Base-by-base conservation (phyloP, 805 yeast species). In the Kregervanrija fluxuum region DNA sequence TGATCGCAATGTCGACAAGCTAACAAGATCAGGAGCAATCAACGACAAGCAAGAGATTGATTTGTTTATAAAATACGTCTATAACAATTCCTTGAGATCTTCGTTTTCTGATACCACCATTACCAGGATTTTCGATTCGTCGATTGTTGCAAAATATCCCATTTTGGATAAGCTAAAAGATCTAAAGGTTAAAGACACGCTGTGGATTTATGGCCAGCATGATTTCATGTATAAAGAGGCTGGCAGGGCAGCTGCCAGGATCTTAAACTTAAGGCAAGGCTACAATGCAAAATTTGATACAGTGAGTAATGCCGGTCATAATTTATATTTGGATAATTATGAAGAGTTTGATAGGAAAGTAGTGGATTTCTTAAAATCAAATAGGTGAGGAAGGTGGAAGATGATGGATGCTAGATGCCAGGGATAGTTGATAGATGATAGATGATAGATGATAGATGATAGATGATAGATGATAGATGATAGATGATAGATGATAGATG, bases 221-320 rank as follows among this genome's bases (percentile, higher is more conserved):
- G 95, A 85, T 56, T 85, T 85, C 71, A 85, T 84, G 93, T 79
- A 77, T 52, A 71, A 68, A 32, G 73, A 71, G 33, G 82, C 83
- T 30, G 89, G 88, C 4, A 54, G 60, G 15, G 69, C 70, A 22
- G 71, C 71, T 37, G 65, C 60, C 2, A 53, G 63, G 13, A 50
- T 55, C 40, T 49, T 62, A 28, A 48, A 56, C 15, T 17, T 31
- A 13, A 38, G 34, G 10, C 39, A 41, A 11, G 43, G 46, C 8
- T n/a, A 33, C 8, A 48, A 60, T 31, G 69, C 76, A 1, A 32
- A 49, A 11, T 73, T 62, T 45, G 60, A 54, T 13, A 53, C 68
- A 2, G 69, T 85, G 8, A 69, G 73, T 5, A 69, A 77, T 47
- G 73, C 86, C 1, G 95, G 95, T 1, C 95, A 85, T 62, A 91